Conservation (phyloP, 2,329 filamentous ascomycete genomes). For the Calonectria hongkongensis region DNA sequence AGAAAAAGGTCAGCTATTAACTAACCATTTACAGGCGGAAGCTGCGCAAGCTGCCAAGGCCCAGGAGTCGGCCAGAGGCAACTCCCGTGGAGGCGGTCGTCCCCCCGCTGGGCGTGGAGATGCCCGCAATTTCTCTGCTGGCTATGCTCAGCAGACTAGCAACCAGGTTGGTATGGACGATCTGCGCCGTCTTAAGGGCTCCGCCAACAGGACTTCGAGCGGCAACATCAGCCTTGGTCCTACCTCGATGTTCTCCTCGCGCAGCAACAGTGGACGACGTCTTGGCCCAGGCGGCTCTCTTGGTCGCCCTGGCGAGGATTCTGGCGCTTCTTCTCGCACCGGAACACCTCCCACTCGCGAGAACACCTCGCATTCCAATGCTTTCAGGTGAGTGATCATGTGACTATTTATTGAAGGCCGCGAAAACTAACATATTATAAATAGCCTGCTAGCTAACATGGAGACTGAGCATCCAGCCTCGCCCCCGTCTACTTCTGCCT, state of each 20-base stretch:
- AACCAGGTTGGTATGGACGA: constrained; percentile 96
- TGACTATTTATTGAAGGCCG: background rate
- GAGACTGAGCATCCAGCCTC: constrained; percentile 79
- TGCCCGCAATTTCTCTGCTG: constrained; percentile 86
- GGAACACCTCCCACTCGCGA: constrained; percentile 85
- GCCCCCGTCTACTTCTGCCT: constrained; percentile 81
- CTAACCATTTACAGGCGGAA: constrained; percentile 71
- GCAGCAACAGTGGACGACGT: constrained; percentile 91
- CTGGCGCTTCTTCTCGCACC: constrained; percentile 89
- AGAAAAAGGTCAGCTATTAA: constrained; percentile 25
- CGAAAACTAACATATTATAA: constrained; percentile 57
- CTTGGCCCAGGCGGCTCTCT: constrained; percentile 85
- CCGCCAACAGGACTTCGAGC: constrained; percentile 75
- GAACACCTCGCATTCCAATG: constrained; percentile 83
- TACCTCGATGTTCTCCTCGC: constrained; percentile 89
- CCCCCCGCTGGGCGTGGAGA: constrained; percentile 88
- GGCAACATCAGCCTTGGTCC: constrained; percentile 84
- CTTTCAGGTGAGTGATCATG: constrained; percentile 85
- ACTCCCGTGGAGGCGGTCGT: constrained; percentile 82
- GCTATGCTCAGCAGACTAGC: constrained; percentile 82
- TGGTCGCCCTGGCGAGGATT: constrained; percentile 86
- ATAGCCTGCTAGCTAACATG: constrained; percentile 76
- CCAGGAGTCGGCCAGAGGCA: constrained; percentile 79
- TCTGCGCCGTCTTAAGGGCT: constrained; percentile 85
- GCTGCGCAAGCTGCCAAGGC: constrained; percentile 88